These are phyloP conservation scores for Pseudocercospora vitis DNA, from an alignment of 2,329 filamentous ascomycete species.

Conservation along the genomic window DNA sequence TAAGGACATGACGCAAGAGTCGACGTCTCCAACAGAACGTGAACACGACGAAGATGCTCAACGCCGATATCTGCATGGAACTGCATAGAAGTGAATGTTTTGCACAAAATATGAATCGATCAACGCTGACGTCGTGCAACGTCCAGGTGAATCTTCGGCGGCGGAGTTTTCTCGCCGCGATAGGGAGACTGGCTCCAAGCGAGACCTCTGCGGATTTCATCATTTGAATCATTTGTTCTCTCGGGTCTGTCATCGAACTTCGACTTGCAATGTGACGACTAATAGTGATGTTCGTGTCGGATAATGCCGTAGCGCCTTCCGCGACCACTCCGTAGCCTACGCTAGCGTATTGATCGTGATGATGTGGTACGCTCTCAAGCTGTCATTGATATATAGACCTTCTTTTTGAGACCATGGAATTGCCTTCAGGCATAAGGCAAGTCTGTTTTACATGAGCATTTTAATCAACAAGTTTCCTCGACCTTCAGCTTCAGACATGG, in stretches of 20 bases:
- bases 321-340: not conserved
- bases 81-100: not conserved
- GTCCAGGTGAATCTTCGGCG: slow-evolving; percentile 8
- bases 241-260: not conserved
- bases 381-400: not conserved
- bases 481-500: not conserved
- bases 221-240: not conserved
- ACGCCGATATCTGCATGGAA: not conserved
- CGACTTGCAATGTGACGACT: not conserved
- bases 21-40: not conserved
- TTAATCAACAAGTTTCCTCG: not conserved
- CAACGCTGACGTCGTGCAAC: slow-evolving; percentile 4
- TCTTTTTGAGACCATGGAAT: not conserved
- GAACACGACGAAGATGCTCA: not conserved
- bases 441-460: not conserved
- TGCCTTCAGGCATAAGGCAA: not conserved
- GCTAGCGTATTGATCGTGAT: not conserved
- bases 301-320: not conserved
- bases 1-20: not conserved
- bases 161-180: slow-evolving; percentile 15
- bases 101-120: slow-evolving; percentile 3
- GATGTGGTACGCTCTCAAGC: not conserved
- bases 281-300: not conserved
- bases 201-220: not conserved
- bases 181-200: not conserved